Base-by-base conservation (phyloP, 257 asterid genomes). In the Ophiorrhiza pumila region DNA sequence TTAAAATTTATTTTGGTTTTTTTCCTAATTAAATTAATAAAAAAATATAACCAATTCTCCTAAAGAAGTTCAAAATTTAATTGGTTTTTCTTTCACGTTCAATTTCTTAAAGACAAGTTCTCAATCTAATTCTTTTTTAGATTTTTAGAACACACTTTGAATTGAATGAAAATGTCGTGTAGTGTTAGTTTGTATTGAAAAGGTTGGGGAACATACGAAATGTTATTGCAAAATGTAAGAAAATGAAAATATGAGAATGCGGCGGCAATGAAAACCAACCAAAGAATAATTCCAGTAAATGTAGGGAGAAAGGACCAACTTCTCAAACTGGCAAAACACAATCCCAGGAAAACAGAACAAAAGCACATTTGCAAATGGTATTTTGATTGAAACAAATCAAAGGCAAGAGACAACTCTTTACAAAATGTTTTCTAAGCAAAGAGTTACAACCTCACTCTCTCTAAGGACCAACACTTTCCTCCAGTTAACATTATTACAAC, bases 351-450 rank as follows among this genome's bases (percentile, higher is more conserved):
- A 14, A n/a, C 27, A 43, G 25, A 66, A n/a, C n/a, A n/a, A 69
- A 61, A 39, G 39, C 74, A 75, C 57, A 71, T 46, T 46, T 72
- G 70, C 42, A 59, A 71, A 74, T 50, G 47, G 74, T 73, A 66
- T 76, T n/a, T n/a, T 45, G 56, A 60, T 9, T 58, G 73, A 58
- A 76, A 65, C 63, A 70, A 73, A 77, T 25, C 49, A 50, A 67
- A 43, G 80, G 72, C 69, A 71, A 69, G 82, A n/a, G n/a, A n/a
- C n/a, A n/a, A 83, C 74, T 80, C 83, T 81, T 81, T 74, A 83
- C 83, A 86, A 64, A 72, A 68, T 39, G 66, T 52, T 62, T 31
- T 74, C 64, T 72, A 64, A 27, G 61, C 25, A 53, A 62, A 78
- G 65, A 74, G 76, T 76, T 69, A 72, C 78, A 75, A 68, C 80